phyloP scores from a whole-genome alignment of 805 yeast genomes.

The Candida quercuum region DNA sequence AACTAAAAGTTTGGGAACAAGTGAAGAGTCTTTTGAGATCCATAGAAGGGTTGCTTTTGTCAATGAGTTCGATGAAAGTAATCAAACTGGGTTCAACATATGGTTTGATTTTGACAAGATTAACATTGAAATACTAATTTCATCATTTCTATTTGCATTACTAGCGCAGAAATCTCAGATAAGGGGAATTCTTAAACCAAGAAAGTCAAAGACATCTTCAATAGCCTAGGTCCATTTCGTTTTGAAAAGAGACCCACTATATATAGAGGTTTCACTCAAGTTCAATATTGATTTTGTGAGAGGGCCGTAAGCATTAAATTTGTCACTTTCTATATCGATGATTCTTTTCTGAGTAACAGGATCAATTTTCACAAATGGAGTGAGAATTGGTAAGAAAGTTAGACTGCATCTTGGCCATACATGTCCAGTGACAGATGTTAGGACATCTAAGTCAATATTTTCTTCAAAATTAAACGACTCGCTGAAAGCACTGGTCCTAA shows the following conservation, averaged over 20 bases:
- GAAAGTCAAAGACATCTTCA: background rate
- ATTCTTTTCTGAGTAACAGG: constrained; percentile 18
- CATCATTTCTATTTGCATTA: constrained; percentile 17
- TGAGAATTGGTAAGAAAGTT: constrained; percentile 14
- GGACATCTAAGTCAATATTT: constrained; percentile 4
- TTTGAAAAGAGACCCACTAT: constrained; percentile 18
- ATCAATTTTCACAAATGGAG: constrained; percentile 10
- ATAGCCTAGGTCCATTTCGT: constrained; percentile 5
- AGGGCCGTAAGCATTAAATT: constrained; percentile 14
- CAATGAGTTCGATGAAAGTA: constrained; percentile 9
- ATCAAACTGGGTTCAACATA: constrained; percentile 8
- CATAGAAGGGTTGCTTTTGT: constrained; percentile 17
- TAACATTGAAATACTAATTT: constrained; percentile 19
- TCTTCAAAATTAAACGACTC: constrained; percentile 16
- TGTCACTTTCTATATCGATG: constrained; percentile 17
- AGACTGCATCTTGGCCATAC: constrained; percentile 22
- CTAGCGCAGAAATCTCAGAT: constrained; percentile 5
- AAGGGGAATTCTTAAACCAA: constrained; percentile 7
- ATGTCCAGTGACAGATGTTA: constrained; percentile 12
- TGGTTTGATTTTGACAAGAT: constrained; percentile 17
- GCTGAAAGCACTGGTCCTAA: constrained; percentile 10
- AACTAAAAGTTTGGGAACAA: background rate
- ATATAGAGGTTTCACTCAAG: constrained; percentile 11
- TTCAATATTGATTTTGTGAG: constrained; percentile 15
- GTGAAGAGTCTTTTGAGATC: constrained; percentile 2